A percentile compares a stretch with the other conserved stretches of the same genome.
Conservation (phyloP, 2,329 filamentous ascomycete genomes). For the Penicillium olsonii region DNA sequence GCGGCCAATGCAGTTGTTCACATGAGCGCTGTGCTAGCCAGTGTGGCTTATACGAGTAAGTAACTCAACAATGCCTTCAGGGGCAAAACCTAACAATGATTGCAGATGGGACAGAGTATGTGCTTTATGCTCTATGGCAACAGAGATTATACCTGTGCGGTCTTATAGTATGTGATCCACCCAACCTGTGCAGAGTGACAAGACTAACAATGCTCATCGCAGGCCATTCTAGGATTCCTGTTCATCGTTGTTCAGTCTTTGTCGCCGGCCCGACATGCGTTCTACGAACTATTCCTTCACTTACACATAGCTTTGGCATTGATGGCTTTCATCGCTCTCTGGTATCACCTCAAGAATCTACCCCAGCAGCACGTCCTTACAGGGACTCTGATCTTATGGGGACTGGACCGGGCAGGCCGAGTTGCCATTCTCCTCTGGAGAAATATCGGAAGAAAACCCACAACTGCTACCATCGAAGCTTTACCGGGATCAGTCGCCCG, state of each 20-base stretch:
- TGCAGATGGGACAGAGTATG: constrained; percentile 57
- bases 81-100: background rate
- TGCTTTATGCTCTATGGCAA: constrained; percentile 29
- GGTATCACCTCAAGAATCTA: constrained; percentile 36
- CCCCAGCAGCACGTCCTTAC: constrained; percentile 33
- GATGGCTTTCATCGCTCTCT: constrained; percentile 40
- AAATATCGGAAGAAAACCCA: constrained; percentile 50
- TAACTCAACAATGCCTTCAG: background rate
- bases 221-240: constrained; percentile 42
- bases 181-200: background rate
- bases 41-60: constrained; percentile 22
- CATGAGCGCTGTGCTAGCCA: constrained; percentile 45
- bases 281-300: constrained; percentile 48
- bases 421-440: constrained; percentile 52
- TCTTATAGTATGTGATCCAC: constrained; percentile 41
- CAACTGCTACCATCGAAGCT: constrained; percentile 56
- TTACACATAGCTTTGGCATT: constrained; percentile 44
- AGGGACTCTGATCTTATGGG: constrained; percentile 36
- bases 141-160: constrained; percentile 33
- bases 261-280: constrained; percentile 45
- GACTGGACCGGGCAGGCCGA: constrained; percentile 46
- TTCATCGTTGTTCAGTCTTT: constrained; percentile 43
- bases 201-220: constrained; percentile 20
- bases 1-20: constrained; percentile 69
- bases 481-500: constrained; percentile 58